Evolutionary conservation across 2,329 filamentous ascomycete species (phyloP), one percentile per base, ranked within the genome.

Genomic region (Beauveria rudraprayagi): DNA sequence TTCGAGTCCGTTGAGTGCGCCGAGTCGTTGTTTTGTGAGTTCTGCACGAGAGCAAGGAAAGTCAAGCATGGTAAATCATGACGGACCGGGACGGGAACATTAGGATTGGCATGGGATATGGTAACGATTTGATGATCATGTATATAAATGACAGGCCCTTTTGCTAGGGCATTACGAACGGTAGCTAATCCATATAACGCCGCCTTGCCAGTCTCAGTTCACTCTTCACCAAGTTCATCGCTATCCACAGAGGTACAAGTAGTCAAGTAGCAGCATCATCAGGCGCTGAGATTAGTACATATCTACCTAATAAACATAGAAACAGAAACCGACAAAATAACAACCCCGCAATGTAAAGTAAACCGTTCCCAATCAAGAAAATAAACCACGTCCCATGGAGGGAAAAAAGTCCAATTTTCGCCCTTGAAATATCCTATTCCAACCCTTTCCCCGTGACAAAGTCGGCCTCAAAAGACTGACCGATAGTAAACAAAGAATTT

Each of bases 1-100:
- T 71, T 8, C 50, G 61, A 2, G 59, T 62, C 9, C 61, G 61
- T 22, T 62, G 44, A 55, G 14, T 1, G 14, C 3, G 10, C 22
- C 1, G 4, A 2, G 11, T 40, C 14, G 11, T 22, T 9, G 37
- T 24, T 30, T 19, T 0, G 28, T 2, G 30, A 2, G 11, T 16
- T 24, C 14, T 41, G 50, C 34, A 37, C 34, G 34, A 47, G 10
- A 17, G 8, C n/a, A 24, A 3, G 14, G 44, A 14, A 47, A 14
- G 22, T 26, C 11, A 8, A 24, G 44, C 11, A 26, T 3, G 41
- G 41, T 1, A 16, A 14, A 37, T 37, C 34, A 37, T 37, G 34
- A 37, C 34, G 11, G 11, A 37, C 34, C 1, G 11, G 34, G 11
- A 37, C 34, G 14, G 34, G 11, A 4, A 37, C 34, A 37, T 16